Evolutionary conservation across 306 rosid genomes (phyloP), one percentile per base, ranked within the genome.

Genomic region (Vachellia collinsii): DNA sequence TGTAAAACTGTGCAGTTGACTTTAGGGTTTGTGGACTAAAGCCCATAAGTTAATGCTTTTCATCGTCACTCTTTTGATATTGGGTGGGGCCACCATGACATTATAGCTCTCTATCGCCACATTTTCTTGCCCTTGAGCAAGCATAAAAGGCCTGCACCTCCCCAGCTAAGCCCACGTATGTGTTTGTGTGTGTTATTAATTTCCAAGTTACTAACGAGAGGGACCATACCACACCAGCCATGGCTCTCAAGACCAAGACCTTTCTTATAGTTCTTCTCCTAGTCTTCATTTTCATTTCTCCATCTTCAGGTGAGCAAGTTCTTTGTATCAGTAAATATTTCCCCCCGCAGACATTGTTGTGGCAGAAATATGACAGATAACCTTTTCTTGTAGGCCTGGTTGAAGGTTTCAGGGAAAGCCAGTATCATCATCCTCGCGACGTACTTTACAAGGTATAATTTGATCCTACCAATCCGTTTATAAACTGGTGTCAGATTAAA

Each of bases 11-110:
- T 87, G 77, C 19, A 89, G 93, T 90, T 92, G 97, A 89, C 97
- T 87, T 86, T 13, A 48, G 79, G 81, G 39, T 70, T 78, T 83
- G 88, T 84, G 90, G 88, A 83, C 29, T 77, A 62, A 72, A 70
- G 46, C 74, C 80, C 66, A 79, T 22, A 65, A 78, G 84, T 83
- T 87, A 44, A 85, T 86, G 90, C 89, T 86, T 71, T 68, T 83
- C 86, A 88, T 88, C 90, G 87, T 90, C 78, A 87, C 85, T 65
- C 62, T 85, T 76, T 87, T 86, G 89, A 81, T 87, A 86, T 83
- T 86, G 84, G 88, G 74, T 70, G 88, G 88, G 84, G 77, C 64
- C 94, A 88, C 91, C 81, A 86, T 87, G 63, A 77, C 68, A 86
- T 7, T 5, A 77, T 19, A 50, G 22, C 82, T 78, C 84, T 50